These are phyloP conservation scores for Penicillium arizonense DNA, from an alignment of 495 filamentous ascomycete genomes.

Conservation along the genomic window DNA sequence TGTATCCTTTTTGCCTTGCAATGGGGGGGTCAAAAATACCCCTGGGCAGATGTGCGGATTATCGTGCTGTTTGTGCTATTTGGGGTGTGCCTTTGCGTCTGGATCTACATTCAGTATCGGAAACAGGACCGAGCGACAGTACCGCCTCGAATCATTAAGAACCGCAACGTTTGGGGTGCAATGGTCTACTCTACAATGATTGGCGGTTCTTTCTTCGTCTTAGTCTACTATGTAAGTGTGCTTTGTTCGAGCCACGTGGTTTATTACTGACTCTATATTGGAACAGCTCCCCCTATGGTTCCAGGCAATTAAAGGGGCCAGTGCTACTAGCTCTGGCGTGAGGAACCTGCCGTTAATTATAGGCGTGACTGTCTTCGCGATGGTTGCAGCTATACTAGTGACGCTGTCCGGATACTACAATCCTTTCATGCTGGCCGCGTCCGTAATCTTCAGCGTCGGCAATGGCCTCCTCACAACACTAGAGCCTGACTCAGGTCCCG, in stretches of 20 bases:
- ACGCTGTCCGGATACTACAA: background rate
- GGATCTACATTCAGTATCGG: slow-evolving; percentile 63
- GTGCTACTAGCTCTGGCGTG: background rate
- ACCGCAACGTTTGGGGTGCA: slow-evolving; percentile 61
- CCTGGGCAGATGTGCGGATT: slow-evolving; percentile 63
- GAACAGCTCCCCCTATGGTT: background rate
- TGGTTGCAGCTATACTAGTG: background rate
- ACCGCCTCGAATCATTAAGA: slow-evolving; percentile 67
- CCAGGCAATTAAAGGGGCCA: background rate
- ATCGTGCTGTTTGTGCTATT: slow-evolving; percentile 72
- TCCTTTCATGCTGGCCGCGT: background rate
- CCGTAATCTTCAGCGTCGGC: no score
- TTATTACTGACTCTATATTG: background rate
- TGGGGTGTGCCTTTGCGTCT: slow-evolving; percentile 60
- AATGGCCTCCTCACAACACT: no score
- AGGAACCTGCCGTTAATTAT: background rate
- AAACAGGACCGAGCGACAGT: slow-evolving; percentile 74
- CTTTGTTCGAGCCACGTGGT: background rate
- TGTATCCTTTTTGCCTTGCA: slow-evolving; percentile 76
- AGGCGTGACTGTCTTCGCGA: background rate
- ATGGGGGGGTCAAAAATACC: slow-evolving; percentile 75
- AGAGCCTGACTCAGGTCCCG: no score
- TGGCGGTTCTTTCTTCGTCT: slow-evolving; percentile 64
- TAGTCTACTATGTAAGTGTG: slow-evolving; percentile 50
- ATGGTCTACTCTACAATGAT: slow-evolving; percentile 52